phyloP scores from a whole-genome alignment of 192 early-diverging fungal genomes.

The Radiomyces spectabilis region DNA sequence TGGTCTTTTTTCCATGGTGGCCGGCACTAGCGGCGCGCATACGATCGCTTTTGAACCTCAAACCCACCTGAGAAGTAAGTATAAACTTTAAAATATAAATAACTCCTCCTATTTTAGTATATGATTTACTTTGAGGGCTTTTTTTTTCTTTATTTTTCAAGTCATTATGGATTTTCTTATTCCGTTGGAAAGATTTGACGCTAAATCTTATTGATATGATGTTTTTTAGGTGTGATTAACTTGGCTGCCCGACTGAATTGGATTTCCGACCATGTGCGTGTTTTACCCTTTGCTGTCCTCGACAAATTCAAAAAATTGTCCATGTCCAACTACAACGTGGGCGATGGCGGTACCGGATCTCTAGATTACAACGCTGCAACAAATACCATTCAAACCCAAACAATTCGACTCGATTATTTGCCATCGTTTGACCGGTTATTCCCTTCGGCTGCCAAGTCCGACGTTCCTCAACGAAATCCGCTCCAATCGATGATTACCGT shows the following conservation, averaged over 20 bases:
- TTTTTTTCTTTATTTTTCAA: background rate
- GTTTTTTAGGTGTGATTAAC: constrained; percentile 18
- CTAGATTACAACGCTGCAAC: constrained; percentile 6
- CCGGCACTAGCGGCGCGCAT: constrained; percentile 25
- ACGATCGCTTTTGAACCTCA: constrained; percentile 29
- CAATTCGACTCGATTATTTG: constrained; percentile 22
- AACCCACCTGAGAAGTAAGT: constrained; percentile 24
- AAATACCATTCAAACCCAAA: constrained; percentile 19
- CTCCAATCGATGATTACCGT: background rate
- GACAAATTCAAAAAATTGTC: constrained; percentile 18
- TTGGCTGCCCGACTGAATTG: constrained; percentile 19
- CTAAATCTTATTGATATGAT: background rate
- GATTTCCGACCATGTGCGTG: constrained; percentile 14
- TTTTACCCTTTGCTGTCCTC: constrained; percentile 28
- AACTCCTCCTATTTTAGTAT: background rate
- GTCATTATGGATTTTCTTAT: background rate
- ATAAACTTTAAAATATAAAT: background rate
- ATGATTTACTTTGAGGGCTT: background rate
- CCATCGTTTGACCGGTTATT: constrained; percentile 18
- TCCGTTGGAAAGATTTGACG: background rate
- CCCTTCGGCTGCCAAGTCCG: no score
- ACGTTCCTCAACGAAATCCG: background rate
- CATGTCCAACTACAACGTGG: constrained; percentile 17
- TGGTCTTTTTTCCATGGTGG: constrained; percentile 30
- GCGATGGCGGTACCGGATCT: constrained; percentile 23